A percentile compares a stretch with the other conserved stretches of the same genome.
Conservation (phyloP, 1,284 basidiomycete species). For the Fistulina hepatica region DNA sequence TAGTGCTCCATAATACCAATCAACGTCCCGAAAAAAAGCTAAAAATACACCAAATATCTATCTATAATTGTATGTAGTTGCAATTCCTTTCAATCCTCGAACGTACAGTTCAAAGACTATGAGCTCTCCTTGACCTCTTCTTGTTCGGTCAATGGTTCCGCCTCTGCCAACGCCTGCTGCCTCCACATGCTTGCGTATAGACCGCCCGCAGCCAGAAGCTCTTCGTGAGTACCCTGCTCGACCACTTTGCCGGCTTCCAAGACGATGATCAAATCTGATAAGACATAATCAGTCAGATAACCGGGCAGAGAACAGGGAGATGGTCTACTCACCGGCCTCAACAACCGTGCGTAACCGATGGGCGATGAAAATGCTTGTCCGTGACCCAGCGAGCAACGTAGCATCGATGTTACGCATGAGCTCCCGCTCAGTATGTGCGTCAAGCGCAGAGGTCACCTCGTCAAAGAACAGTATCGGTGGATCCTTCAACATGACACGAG, state of each 20-base stretch:
- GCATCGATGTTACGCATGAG: constrained; percentile 91
- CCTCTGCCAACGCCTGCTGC: constrained; percentile 47
- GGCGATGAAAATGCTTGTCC: constrained; percentile 94
- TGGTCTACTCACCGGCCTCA: constrained; percentile 56
- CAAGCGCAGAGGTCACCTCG: constrained; percentile 95
- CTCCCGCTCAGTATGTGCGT: constrained; percentile 90
- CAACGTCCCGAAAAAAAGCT: neutral
- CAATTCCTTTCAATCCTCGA: neutral
- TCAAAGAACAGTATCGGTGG: constrained; percentile 96
- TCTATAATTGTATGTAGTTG: neutral
- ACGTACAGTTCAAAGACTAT: neutral
- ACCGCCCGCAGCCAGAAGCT: constrained; percentile 61
- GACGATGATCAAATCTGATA: constrained; percentile 78
- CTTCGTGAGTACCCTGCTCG: constrained; percentile 88
- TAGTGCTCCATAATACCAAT: no score
- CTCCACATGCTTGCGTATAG: constrained; percentile 84
- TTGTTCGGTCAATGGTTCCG: neutral
- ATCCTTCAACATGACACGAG: constrained; percentile 86
- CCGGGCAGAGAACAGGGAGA: neutral
- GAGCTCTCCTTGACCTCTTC: neutral
- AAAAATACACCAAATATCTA: neutral
- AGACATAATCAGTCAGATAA: constrained; percentile 1
- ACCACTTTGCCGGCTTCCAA: constrained; percentile 76
- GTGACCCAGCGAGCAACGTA: constrained; percentile 61
- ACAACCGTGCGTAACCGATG: constrained; percentile 86